These are phyloP conservation scores for Bipolaris sorokiniana DNA, from an alignment of 2,329 filamentous ascomycete genomes.

Conservation along the genomic window DNA sequence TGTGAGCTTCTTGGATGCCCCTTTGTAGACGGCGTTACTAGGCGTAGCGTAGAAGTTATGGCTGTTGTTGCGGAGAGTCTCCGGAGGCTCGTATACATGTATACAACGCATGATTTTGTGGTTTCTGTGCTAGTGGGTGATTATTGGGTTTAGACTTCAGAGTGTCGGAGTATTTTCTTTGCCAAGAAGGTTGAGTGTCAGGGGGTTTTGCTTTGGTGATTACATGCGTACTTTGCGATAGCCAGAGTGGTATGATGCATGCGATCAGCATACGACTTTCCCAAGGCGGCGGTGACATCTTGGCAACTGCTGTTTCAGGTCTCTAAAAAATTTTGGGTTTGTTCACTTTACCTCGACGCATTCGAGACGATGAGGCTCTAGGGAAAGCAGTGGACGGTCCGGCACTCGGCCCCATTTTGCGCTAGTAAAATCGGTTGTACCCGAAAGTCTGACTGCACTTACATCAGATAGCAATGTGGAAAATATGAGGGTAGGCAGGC, in stretches of 20 bases:
- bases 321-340: neutral
- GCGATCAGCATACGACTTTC: neutral
- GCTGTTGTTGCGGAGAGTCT: neutral
- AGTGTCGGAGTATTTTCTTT: neutral
- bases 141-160: neutral
- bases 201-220: neutral
- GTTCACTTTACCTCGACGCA: neutral
- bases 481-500: neutral
- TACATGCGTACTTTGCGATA: neutral
- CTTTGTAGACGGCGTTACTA: neutral
- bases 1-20: neutral
- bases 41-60: neutral
- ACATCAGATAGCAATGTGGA: neutral
- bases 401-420: no score
- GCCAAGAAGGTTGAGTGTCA: neutral
- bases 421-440: neutral
- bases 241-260: neutral
- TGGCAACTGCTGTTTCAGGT: slow-evolving; percentile 1
- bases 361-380: no score
- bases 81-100: neutral
- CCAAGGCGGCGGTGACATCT: neutral
- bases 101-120: neutral
- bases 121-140: no score
- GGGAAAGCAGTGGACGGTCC: no score
- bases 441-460: no score